Base-by-base conservation (phyloP, 2,329 filamentous ascomycete genomes). In the Phyllosticta citribraziliensis region DNA sequence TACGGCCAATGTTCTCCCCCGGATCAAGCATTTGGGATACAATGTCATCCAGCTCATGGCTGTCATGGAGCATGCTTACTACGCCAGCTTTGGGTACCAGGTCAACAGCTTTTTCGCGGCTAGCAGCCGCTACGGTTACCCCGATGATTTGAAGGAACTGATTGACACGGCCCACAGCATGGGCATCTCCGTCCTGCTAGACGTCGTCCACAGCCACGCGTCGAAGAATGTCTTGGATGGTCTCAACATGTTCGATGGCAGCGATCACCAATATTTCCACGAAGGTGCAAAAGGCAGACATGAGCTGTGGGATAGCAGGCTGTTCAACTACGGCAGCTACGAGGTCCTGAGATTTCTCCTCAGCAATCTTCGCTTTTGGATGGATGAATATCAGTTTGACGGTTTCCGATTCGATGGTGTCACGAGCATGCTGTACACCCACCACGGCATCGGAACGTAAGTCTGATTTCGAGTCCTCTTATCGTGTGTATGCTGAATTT, bases 21-120 rank as follows among this genome's bases (percentile, higher is more conserved):
- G 93, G 62, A 97, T 99, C 77, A 88, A 92, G 71, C 79, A 85
- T 65, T 80, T 97, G 52, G 94, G 93, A 51, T 99, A 99, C 80
- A 97, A 99, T 72, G 89, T 92, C 60, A 97, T 99, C 67, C 94
- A 99, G 73, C 81, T 99, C 65, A 99, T 99, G 94, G 94, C 94
- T 54, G 82, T 99, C 71, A 99, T 99, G 93, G 94, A 99, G 73
- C 94, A 99, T 76, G 94, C 94, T 56, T 99, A 99, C 80, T 99
- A 99, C 73, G 94, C 94, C 69, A 97, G 93, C 71, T 99, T 99
- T 69, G 94, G 94, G 55, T 99, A 99, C 75, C 94, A 99, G 75
- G 85, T 99, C 77, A 99, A 97, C 79, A 97, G 89, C 75, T 99
- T 99, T 80, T 99, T 97, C 69, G 94, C 94, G 27, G 92, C 93